Conservation (phyloP, 208 protist species). For the Spongospora subterranea region DNA sequence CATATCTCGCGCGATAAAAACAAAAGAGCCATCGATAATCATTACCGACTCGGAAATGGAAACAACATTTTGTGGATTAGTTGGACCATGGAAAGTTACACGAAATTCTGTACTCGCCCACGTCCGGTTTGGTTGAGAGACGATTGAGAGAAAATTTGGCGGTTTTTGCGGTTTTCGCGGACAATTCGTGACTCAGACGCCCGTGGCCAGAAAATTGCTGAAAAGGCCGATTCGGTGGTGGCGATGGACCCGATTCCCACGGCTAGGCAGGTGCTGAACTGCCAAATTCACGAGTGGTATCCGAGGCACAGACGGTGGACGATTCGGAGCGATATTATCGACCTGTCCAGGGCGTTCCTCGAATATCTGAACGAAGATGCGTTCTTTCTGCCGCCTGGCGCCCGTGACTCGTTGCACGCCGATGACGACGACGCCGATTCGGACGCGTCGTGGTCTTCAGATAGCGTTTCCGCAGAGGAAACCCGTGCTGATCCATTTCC, state of each 20-base stretch:
- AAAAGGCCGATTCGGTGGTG: too few relatives aligned
- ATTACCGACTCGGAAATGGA: too few relatives aligned
- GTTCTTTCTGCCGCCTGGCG: conserved; percentile 27
- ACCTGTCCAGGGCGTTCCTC: conserved; percentile 2
- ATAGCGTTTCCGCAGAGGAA: not conserved
- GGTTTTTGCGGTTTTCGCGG: too few relatives aligned
- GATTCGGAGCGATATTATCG: conserved; percentile 3
- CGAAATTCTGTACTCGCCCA: too few relatives aligned
- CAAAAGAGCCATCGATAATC: too few relatives aligned
- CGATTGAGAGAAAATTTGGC: too few relatives aligned
- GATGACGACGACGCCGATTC: not conserved
- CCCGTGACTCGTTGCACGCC: not conserved
- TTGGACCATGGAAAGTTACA: too few relatives aligned
- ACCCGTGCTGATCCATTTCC: not conserved
- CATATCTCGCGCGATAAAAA: too few relatives aligned
- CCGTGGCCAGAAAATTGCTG: too few relatives aligned
- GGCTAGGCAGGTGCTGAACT: not conserved
- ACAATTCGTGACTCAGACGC: too few relatives aligned
- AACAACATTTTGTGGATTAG: too few relatives aligned
- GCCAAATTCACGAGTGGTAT: conserved; percentile 21
- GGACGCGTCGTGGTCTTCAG: not conserved
- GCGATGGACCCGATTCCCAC: not conserved
- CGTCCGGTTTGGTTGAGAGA: too few relatives aligned
- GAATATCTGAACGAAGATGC: conserved; percentile 11
- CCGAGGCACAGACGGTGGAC: conserved; percentile 32